A percentile compares a stretch with the other conserved stretches of the same genome.
These are phyloP conservation scores for Ambrosiella beaveri DNA, from an alignment of 2,329 filamentous ascomycete genomes.

Conservation along the genomic window DNA sequence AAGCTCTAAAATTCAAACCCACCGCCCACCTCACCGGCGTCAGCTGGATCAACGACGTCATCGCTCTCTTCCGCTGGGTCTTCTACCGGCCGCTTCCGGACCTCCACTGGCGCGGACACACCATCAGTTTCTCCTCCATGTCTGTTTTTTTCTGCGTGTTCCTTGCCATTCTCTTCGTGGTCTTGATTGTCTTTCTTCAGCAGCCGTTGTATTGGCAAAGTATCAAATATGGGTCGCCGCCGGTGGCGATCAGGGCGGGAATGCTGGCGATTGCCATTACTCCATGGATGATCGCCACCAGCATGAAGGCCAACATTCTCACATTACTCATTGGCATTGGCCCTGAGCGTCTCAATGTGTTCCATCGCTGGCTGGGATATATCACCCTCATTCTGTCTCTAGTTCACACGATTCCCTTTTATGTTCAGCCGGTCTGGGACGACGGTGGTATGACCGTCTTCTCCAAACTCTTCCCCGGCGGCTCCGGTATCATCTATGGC, in stretches of 20 bases:
- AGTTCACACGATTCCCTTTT: conserved; percentile 77
- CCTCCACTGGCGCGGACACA: conserved; percentile 46
- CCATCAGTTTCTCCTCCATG: conserved; percentile 66
- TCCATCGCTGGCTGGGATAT: conserved; percentile 85
- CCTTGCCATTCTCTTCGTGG: conserved; percentile 52
- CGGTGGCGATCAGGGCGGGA: conserved; percentile 67
- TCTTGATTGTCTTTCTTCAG: conserved; percentile 70
- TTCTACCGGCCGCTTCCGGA: conserved; percentile 79
- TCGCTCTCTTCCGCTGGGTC: conserved; percentile 73
- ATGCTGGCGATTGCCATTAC: conserved; percentile 87
- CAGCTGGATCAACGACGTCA: conserved; percentile 53
- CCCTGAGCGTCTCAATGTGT: conserved; percentile 78
- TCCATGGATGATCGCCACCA: conserved; percentile 79
- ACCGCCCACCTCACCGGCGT: conserved; percentile 64
- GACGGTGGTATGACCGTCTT: conserved; percentile 57
- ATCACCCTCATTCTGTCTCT: conserved; percentile 67
- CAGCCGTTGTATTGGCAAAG: conserved; percentile 81
- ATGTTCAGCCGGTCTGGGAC: conserved; percentile 74
- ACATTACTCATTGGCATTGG: conserved; percentile 76
- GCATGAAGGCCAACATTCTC: conserved; percentile 80
- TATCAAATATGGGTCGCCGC: conserved; percentile 74
- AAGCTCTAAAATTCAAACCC: conserved; percentile 28
- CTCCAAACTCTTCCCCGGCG: conserved; percentile 46
- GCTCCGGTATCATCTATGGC: conserved; percentile 59
- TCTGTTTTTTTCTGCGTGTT: conserved; percentile 52